Base-by-base conservation (phyloP, 2,329 filamentous ascomycete species). In the Alternaria viburni region DNA sequence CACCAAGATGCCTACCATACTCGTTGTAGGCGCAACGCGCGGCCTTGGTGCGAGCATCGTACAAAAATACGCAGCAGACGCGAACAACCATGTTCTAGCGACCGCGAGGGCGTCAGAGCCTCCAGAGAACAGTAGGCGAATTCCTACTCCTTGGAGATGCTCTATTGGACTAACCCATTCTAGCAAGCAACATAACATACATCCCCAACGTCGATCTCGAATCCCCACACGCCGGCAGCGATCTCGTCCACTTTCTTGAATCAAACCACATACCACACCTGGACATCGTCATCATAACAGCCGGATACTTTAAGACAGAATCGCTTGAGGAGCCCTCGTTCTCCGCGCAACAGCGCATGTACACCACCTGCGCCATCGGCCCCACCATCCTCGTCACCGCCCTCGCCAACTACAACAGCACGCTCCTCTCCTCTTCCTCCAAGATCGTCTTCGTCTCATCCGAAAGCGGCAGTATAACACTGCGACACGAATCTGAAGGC, bases 371-470 rank as follows among this genome's bases (percentile, higher is more conserved):
- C 58, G 84, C 87, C 11, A 85, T 91, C 54, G 89, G 86, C 0
- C 89, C 89, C 2, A 87, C 90, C 6, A 90, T 92, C 73, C 82
- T 93, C 55, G 84, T 91, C 36, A 88, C 90, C 65, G 80, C 85
- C 17, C 86, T 93, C 5, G 83, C 84, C 32, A 86, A 88, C 59
- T 84, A 86, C 2, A 65, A 64, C 21, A 55, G 66, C 7, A 66
- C 64, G 2, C 64, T 77, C 6, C 67, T 77, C 9, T 19, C 57
- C 7, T 61, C 65, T 3, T 50, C 54, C 3, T 74, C 86, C 51
- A 91, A 91, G 75, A 79, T 93, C n/a, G 84, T 93, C 30, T 82
- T 93, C 19, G 85, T 93, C 36, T 90, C 87, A n/a, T 90, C 87
- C 26, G 91, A 93, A 80, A 86, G 88, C 28, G 91, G 91, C 23